phyloP scores from a whole-genome alignment of 2,329 filamentous ascomycete genomes.

The Cladophialophora psammophila region DNA sequence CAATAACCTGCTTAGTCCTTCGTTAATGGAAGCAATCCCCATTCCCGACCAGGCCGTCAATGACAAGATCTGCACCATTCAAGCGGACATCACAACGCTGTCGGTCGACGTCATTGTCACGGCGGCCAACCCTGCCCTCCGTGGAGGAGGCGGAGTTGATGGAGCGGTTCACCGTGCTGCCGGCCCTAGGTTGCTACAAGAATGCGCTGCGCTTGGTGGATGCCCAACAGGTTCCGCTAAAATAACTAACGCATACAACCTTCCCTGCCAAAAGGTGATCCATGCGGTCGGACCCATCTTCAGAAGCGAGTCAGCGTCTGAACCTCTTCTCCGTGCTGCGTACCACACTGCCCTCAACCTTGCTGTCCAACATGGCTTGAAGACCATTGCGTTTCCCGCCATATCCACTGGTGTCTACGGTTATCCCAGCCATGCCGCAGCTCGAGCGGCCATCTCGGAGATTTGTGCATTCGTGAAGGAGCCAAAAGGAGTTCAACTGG shows the following conservation, averaged over 20 bases:
- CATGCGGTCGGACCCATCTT: conserved; percentile 92
- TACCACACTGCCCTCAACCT: conserved; percentile 76
- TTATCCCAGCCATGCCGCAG: conserved; percentile 78
- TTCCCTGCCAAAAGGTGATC: conserved; percentile 81
- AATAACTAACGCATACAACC: conserved; percentile 77
- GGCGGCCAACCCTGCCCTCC: conserved; percentile 79
- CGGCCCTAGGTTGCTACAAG: conserved; percentile 70
- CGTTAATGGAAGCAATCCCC: conserved; percentile 34
- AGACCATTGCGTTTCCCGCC: conserved; percentile 79
- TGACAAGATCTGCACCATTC: conserved; percentile 72
- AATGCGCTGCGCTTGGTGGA: conserved; percentile 75
- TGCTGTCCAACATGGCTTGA: conserved; percentile 71
- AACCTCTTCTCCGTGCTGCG: conserved; percentile 63
- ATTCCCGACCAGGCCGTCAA: conserved; percentile 67
- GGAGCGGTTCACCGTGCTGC: conserved; percentile 87
- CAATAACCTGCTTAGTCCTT: conserved; percentile 55
- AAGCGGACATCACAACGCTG: conserved; percentile 82
- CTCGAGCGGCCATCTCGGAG: conserved; percentile 71
- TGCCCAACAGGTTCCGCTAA: conserved; percentile 82
- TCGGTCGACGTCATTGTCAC: conserved; percentile 87
- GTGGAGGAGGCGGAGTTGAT: conserved; percentile 90
- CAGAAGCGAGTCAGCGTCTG: conserved; percentile 47
- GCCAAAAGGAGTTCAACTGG: conserved; percentile 57
- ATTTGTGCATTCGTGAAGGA: conserved; percentile 63
- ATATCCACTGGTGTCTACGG: conserved; percentile 91